Evolutionary conservation across 2,329 filamentous ascomycete genomes (phyloP).

Genomic region (Pseudogymnoascus sp.): DNA sequence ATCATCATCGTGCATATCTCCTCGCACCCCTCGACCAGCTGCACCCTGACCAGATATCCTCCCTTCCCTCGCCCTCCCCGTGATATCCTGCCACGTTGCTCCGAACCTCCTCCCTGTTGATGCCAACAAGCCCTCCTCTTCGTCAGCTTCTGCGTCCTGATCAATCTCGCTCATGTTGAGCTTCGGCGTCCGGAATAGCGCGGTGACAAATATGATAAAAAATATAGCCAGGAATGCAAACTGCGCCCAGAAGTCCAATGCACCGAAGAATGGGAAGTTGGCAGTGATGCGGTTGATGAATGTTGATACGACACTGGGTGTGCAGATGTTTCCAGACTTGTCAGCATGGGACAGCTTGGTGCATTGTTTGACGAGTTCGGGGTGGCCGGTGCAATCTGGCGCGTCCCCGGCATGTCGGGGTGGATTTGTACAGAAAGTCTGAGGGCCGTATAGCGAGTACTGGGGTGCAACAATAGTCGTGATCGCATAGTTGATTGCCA

Average conservation of each 20-base stretch:
- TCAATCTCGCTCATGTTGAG: constrained; percentile 71
- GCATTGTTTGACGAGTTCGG: constrained; percentile 69
- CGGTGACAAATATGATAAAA: constrained; percentile 68
- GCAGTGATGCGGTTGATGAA: constrained; percentile 88
- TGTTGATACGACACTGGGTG: constrained; percentile 80
- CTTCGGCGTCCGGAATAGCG: constrained; percentile 71
- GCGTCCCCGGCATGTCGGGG: constrained; percentile 53
- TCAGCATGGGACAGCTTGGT: constrained; percentile 64
- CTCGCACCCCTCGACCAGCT: not conserved
- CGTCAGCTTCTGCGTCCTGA: constrained; percentile 81
- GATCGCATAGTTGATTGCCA: constrained; percentile 88
- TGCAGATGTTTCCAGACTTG: constrained; percentile 76
- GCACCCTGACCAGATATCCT: not conserved
- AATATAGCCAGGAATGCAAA: constrained; percentile 85
- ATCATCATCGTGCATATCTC: not conserved
- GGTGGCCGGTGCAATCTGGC: constrained; percentile 66
- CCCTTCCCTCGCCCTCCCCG: constrained; percentile 29
- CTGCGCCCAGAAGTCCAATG: constrained; percentile 91
- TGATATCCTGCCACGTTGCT: constrained; percentile 83
- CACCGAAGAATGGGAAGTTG: constrained; percentile 92
- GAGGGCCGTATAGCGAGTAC: constrained; percentile 87
- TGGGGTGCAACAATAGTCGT: constrained; percentile 93
- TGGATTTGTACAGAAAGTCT: constrained; percentile 80
- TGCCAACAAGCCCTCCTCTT: constrained; percentile 86
- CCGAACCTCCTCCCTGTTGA: constrained; percentile 74